Conservation (phyloP, 345 rosid genomes). For the Trapa bicornis region DNA sequence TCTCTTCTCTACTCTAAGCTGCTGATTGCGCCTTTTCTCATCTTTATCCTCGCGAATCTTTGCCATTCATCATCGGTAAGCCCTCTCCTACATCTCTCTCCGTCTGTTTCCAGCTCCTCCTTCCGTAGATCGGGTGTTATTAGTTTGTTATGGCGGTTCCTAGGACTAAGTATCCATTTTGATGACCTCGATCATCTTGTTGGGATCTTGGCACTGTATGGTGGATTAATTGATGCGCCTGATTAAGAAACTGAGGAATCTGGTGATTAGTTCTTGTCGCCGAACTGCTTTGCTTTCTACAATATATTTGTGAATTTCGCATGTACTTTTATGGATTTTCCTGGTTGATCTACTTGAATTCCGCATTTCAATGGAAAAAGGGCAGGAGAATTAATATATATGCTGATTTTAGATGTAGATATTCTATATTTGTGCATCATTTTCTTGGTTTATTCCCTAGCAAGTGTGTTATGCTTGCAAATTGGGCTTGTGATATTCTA, state of each 20-base stretch:
- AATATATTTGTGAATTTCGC: neutral
- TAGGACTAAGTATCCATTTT: neutral
- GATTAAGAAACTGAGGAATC: neutral
- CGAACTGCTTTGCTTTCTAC: neutral
- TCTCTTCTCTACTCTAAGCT: neutral
- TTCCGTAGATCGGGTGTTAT: neutral
- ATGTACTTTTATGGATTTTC: neutral
- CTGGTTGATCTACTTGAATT: neutral
- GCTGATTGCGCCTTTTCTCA: neutral
- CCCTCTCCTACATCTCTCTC: neutral
- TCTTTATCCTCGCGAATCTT: neutral
- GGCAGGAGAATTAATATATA: neutral
- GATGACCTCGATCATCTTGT: neutral
- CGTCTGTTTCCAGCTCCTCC: neutral
- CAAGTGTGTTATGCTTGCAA: neutral
- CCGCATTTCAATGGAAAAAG: neutral
- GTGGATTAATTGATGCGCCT: neutral
- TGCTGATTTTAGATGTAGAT: neutral
- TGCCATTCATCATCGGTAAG: neutral
- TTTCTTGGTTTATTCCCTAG: neutral
- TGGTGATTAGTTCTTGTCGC: neutral
- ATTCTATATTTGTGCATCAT: neutral
- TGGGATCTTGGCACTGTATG: neutral
- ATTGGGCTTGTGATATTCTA: neutral
- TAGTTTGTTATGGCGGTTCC: neutral